Evolutionary conservation across 371 early-diverging fungal genomes (phyloP).

Genomic region (Mucor racemosus): DNA sequence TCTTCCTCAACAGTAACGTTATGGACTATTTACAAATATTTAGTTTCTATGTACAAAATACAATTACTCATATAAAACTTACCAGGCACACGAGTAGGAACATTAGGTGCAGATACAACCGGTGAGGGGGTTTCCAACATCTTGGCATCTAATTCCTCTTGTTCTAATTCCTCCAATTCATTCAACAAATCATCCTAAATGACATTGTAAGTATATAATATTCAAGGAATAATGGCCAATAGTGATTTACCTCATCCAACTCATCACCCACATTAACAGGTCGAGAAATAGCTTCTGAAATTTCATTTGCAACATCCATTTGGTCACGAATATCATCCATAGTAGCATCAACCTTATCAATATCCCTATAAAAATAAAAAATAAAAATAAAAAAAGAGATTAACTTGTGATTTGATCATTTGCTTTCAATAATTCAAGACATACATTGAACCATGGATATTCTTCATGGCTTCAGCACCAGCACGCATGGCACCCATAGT

Average conservation of each 20-base stretch:
- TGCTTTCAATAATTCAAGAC: constrained; percentile 13
- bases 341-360: constrained; percentile 93
- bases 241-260: constrained; percentile 75
- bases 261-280: constrained; percentile 87
- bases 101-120: constrained; percentile 65
- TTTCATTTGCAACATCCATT: constrained; percentile 95
- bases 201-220: neutral
- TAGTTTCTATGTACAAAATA: neutral
- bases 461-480: constrained; percentile 94
- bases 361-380: constrained; percentile 72
- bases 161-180: constrained; percentile 94
- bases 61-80: constrained; percentile 21
- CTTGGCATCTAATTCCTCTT: constrained; percentile 89
- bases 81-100: constrained; percentile 72
- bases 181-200: constrained; percentile 83
- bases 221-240: neutral
- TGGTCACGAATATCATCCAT: constrained; percentile 98
- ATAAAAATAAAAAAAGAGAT: neutral
- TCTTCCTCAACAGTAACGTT: constrained; percentile 58
- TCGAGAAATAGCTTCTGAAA: constrained; percentile 92
- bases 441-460: constrained; percentile 92
- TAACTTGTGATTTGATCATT: neutral
- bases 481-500: constrained; percentile 95
- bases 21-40: constrained; percentile 7
- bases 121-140: constrained; percentile 80